phyloP scores from a whole-genome alignment of 2,329 filamentous ascomycete species.

The Penicillium occitanis region DNA sequence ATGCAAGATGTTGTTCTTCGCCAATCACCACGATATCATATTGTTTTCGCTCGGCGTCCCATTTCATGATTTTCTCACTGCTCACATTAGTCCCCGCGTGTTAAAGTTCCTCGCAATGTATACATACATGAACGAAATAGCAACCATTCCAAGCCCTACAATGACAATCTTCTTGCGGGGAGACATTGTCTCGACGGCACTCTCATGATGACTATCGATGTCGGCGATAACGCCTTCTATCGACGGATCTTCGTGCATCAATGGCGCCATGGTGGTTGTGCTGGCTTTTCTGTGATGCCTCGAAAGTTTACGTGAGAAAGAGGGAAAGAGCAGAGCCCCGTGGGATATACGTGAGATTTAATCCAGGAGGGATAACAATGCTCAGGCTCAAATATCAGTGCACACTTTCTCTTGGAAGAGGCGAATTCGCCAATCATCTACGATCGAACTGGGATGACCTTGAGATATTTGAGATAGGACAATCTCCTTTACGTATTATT shows the following conservation, averaged over 20 bases:
- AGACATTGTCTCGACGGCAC: constrained; percentile 9
- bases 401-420: background rate
- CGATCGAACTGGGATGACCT: background rate
- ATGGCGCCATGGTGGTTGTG: constrained; percentile 6
- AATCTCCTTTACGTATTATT: constrained; percentile 2
- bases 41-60: constrained; percentile 71
- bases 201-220: background rate
- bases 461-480: background rate
- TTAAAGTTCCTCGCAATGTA: background rate
- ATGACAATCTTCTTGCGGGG: constrained; percentile 68
- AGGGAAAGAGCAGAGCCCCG: background rate
- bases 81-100: background rate
- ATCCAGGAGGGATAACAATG: background rate
- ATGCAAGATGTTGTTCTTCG: constrained; percentile 82
- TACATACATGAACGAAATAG: constrained; percentile 80
- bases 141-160: constrained; percentile 86
- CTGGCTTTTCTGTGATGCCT: background rate
- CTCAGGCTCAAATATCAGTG: background rate
- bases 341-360: background rate
- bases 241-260: background rate
- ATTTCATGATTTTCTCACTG: constrained; percentile 85
- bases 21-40: constrained; percentile 84
- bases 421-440: constrained; percentile 1
- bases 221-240: background rate
- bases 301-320: background rate